Evolutionary conservation across 2,329 filamentous ascomycete genomes (phyloP), one percentile per base, ranked within the genome.

Genomic region (Aspergillus novofumigatus): DNA sequence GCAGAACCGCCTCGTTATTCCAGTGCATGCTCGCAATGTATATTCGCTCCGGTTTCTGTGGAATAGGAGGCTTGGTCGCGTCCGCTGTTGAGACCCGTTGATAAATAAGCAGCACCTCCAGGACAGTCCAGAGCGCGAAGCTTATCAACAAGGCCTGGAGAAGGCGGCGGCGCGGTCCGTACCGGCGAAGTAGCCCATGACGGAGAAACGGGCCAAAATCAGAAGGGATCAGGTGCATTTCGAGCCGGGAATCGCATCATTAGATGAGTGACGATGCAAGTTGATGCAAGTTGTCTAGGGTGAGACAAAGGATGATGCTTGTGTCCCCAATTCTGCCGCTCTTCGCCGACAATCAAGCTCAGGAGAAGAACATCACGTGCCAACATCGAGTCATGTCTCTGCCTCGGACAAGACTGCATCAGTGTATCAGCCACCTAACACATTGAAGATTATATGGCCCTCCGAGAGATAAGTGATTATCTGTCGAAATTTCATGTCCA

Each of bases 21-120:
- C 86, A 89, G 66, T 89, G 86, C 67, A 87, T 84, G 59, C 83
- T 84, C 4, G 86, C 84, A 59, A 91, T 88, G 73, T 85, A 91
- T 59, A 91, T 81, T 3, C 69, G 66, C 53, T 71, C 65, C 10
- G 26, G 56, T 8, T 48, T 58, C 29, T 51, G 60, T 11, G 65
- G 60, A 8, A 53, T 28, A 28, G 55, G 42, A 26, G 50, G 59
- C 45, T 58, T 55, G 10, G 49, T 54, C 21, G 42, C 9, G 21
- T 65, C 60, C 41, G 49, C 53, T 26, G 61, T 53, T 49, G 55
- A 59, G 28, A 66, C 47, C 17, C 55, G 59, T 17, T 52, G 58
- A 4, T 62, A 58, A 35, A 65, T 62, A 4, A 63, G 42, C 29
- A 64, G 55, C 14, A 65, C 53, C 17, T 69, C 66, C 23, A 59